A percentile compares a stretch with the other conserved stretches of the same genome.
phyloP scores from a whole-genome alignment of 2,329 filamentous ascomycete species.

The Elsinoe batatas region DNA sequence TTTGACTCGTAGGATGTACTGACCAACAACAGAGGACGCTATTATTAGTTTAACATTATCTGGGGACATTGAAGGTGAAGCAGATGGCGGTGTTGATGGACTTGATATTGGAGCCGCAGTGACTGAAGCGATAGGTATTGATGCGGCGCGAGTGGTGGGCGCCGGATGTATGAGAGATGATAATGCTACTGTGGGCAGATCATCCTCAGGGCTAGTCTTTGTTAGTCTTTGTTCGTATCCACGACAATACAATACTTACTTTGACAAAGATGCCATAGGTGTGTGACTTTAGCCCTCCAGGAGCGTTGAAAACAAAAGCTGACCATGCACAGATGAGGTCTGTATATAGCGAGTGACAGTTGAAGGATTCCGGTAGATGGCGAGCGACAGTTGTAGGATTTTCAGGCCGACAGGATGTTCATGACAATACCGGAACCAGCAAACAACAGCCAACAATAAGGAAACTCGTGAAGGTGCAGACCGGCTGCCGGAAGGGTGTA shows the following conservation, averaged over 20 bases:
- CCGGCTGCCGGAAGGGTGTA: conserved; percentile 4
- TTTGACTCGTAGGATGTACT: background rate
- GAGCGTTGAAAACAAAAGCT: background rate
- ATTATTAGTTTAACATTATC: conserved; percentile 5
- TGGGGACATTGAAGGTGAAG: conserved; percentile 11
- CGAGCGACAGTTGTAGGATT: background rate
- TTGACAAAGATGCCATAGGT: background rate
- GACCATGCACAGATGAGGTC: background rate
- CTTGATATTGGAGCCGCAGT: background rate
- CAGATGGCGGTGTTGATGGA: conserved; percentile 1
- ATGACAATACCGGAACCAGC: conserved; percentile 7
- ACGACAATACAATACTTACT: background rate
- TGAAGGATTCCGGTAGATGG: background rate
- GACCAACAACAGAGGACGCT: conserved; percentile 12
- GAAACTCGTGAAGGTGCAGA: conserved; percentile 7
- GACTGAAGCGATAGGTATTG: conserved; percentile 7
- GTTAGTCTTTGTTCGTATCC: background rate
- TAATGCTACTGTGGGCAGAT: conserved; percentile 5
- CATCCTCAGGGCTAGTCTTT: background rate
- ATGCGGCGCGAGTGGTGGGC: background rate
- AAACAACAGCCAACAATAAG: conserved; percentile 7
- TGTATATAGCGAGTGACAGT: conserved; percentile 5
- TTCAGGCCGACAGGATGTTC: conserved; percentile 4
- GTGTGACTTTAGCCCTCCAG: background rate
- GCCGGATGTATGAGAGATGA: background rate